These are phyloP conservation scores for Hibiscus syriacus DNA, from an alignment of 345 rosid species.

Conservation along the genomic window DNA sequence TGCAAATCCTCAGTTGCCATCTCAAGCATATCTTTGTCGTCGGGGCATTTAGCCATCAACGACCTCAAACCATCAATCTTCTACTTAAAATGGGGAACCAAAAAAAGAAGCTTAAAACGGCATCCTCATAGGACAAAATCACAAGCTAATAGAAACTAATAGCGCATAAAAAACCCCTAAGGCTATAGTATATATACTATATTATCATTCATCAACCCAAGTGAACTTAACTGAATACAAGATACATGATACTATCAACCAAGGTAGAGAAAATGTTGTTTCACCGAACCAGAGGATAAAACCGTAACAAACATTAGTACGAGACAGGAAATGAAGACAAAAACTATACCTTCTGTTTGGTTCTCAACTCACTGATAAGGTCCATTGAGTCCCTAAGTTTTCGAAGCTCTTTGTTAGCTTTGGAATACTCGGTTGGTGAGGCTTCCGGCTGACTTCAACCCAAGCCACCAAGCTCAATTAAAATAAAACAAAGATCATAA, in stretches of 20 bases:
- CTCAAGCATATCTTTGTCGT: constrained; percentile 73
- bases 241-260: background rate
- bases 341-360: constrained; percentile 57
- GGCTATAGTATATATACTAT: background rate
- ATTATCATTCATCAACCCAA: background rate
- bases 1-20: constrained; percentile 66
- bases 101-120: background rate
- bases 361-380: constrained; percentile 57
- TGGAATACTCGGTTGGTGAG: constrained; percentile 63
- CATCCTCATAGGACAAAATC: background rate
- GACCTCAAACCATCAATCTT: constrained; percentile 70
- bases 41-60: constrained; percentile 50
- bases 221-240: background rate
- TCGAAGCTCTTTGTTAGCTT: constrained; percentile 81
- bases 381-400: constrained; percentile 73
- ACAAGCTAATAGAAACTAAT: background rate
- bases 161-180: background rate
- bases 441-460: constrained; percentile 87
- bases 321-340: background rate
- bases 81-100: constrained; percentile 25
- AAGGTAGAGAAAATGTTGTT: background rate
- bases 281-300: background rate
- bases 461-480: constrained; percentile 18
- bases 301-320: background rate
- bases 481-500: background rate